Conservation (phyloP, 441 rosid species). For the Daphne laureola region DNA sequence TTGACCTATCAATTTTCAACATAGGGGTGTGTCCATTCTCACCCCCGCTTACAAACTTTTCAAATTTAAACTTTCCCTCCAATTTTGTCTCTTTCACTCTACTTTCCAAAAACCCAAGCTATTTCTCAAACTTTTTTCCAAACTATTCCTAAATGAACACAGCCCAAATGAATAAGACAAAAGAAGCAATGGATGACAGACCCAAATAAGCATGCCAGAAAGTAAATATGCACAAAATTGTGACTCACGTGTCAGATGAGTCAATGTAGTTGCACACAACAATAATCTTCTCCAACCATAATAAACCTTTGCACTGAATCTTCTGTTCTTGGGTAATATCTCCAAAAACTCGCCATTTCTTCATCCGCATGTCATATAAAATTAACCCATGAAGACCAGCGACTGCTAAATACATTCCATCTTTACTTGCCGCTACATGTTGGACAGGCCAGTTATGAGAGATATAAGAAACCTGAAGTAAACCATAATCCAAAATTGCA, state of each 20-base stretch:
- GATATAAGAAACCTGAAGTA: slow-evolving; percentile 71
- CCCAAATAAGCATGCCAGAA: slow-evolving; percentile 3
- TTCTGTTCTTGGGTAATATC: slow-evolving; percentile 93
- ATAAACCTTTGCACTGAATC: slow-evolving; percentile 90
- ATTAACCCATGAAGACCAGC: slow-evolving; percentile 94
- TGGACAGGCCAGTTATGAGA: slow-evolving; percentile 98
- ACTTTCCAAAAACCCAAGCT: too few relatives aligned
- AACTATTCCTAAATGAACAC: background rate
- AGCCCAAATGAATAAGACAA: slow-evolving; percentile 4
- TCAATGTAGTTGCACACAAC: slow-evolving; percentile 86
- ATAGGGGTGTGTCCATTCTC: too few relatives aligned
- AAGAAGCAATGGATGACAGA: slow-evolving; percentile 1
- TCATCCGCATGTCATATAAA: slow-evolving; percentile 73
- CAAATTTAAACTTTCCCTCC: too few relatives aligned
- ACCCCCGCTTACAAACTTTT: too few relatives aligned
- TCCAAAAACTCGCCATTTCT: slow-evolving; percentile 96
- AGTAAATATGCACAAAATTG: slow-evolving; percentile 15
- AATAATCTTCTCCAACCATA: slow-evolving; percentile 92
- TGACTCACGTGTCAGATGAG: slow-evolving; percentile 76
- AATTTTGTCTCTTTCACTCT: too few relatives aligned
- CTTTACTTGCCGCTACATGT: slow-evolving; percentile 98
- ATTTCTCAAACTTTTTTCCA: too few relatives aligned
- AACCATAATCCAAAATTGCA: slow-evolving; percentile 13
- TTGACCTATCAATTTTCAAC: too few relatives aligned
- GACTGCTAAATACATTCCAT: slow-evolving; percentile 90